Conservation (phyloP, 2,329 filamentous ascomycete species). For the Chaetomiaceae sp. region DNA sequence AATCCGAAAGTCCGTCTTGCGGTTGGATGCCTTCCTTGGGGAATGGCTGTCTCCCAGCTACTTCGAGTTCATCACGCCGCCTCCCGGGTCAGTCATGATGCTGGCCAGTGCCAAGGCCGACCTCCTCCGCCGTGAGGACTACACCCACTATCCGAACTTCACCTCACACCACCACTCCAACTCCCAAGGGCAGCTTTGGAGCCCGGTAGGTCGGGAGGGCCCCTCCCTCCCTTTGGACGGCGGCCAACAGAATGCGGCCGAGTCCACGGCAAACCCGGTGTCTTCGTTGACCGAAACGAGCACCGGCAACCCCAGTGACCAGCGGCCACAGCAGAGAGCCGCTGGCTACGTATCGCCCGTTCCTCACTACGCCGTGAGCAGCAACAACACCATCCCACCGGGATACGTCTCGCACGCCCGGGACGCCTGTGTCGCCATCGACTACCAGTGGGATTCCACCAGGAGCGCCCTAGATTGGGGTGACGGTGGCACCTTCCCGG, state of each 20-base stretch:
- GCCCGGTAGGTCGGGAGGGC: conserved; percentile 17
- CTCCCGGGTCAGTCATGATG: conserved; percentile 82
- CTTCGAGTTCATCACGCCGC: conserved; percentile 86
- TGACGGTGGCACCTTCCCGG: conserved; percentile 78
- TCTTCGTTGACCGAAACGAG: conserved; percentile 32
- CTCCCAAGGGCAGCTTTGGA: conserved; percentile 39
- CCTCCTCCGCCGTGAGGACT: conserved; percentile 71
- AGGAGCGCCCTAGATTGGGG: conserved; percentile 75
- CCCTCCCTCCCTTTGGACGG: conserved; percentile 13
- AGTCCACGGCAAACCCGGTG: conserved; percentile 32
- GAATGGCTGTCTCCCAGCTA: conserved; percentile 95
- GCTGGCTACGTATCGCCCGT: conserved; percentile 65
- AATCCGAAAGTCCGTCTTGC: conserved; percentile 59
- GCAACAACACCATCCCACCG: conserved; percentile 73
- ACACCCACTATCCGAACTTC: conserved; percentile 45
- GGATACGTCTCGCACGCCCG: conserved; percentile 89
- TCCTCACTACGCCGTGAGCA: conserved; percentile 78
- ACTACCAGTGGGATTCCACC: conserved; percentile 96
- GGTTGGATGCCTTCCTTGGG: conserved; percentile 87
- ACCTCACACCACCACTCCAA: conserved; percentile 29
- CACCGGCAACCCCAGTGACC: conserved; percentile 24
- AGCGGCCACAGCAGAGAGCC: conserved; percentile 2
- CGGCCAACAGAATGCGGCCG: conserved; percentile 20
- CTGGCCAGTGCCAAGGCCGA: conserved; percentile 84
- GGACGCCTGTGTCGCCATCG: conserved; percentile 79